These are phyloP conservation scores for Rhododendron ferrugineum DNA, from an alignment of 148 eudicot genomes.

Conservation along the genomic window DNA sequence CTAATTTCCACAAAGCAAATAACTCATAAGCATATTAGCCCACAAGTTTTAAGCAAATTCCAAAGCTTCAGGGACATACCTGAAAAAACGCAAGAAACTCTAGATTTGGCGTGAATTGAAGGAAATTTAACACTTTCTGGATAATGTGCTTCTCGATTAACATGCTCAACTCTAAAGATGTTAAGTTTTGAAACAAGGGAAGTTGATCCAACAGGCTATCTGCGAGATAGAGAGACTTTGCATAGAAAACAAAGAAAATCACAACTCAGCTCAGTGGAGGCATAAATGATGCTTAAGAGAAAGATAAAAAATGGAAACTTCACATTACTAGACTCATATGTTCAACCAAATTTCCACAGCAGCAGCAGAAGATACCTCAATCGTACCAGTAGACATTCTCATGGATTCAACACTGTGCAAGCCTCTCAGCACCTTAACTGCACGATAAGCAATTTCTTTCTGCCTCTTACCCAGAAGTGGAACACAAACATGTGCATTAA, in stretches of 20 bases:
- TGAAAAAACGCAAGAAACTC: slow-evolving; percentile 27
- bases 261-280: not conserved
- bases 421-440: slow-evolving; percentile 28
- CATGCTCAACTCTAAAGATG: slow-evolving; percentile 33
- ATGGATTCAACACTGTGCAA: slow-evolving; percentile 22
- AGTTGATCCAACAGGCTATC: slow-evolving; percentile 17
- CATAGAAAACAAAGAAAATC: slow-evolving; percentile 11
- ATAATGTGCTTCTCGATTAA: slow-evolving; percentile 12
- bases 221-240: slow-evolving; percentile 29
- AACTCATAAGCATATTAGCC: not conserved
- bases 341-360: not conserved
- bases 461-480: slow-evolving; percentile 16
- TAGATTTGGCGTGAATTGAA: slow-evolving; percentile 33
- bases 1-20: slow-evolving; percentile 9
- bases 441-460: slow-evolving; percentile 21
- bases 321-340: not conserved
- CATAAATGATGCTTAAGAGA: not conserved
- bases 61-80: slow-evolving; percentile 17
- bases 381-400: slow-evolving; percentile 25
- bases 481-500: slow-evolving; percentile 28
- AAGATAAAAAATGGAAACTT: not conserved
- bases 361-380: slow-evolving; percentile 29
- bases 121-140: slow-evolving; percentile 25
- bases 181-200: slow-evolving; percentile 42
- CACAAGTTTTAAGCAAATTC: not conserved